Conservation (phyloP, 1,139 yeast species). For the Casaregolazyma lundiana region DNA sequence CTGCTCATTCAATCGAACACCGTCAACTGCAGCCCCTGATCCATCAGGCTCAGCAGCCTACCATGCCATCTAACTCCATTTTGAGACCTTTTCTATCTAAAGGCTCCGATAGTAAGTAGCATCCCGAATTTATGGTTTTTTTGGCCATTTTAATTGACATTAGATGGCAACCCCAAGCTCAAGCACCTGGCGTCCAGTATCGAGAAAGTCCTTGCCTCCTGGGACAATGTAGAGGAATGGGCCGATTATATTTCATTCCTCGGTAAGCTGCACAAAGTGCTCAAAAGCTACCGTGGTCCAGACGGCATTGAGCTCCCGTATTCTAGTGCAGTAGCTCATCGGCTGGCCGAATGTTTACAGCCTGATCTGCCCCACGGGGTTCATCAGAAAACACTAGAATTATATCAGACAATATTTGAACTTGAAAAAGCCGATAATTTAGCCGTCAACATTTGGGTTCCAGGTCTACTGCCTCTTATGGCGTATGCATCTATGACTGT, state of each 20-base stretch:
- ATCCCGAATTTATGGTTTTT: not conserved
- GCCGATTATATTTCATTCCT: conserved; percentile 95
- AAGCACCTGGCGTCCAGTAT: conserved; percentile 62
- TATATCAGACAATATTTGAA: conserved; percentile 66
- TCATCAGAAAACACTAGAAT: conserved; percentile 78
- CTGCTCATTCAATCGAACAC: not conserved
- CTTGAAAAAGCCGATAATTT: conserved; percentile 27
- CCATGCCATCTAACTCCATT: conserved; percentile 7
- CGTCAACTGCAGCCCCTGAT: not conserved
- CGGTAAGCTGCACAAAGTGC: conserved; percentile 68
- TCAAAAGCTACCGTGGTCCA: conserved; percentile 35
- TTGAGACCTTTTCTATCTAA: conserved; percentile 7
- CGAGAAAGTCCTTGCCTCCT: conserved; percentile 70
- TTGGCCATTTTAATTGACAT: not conserved
- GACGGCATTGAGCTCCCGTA: conserved; percentile 37
- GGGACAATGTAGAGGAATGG: conserved; percentile 91
- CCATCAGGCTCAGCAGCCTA: not conserved
- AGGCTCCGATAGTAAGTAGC: conserved; percentile 14
- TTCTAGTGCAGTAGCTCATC: conserved; percentile 35
- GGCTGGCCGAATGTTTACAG: conserved; percentile 58
- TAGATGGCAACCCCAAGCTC: conserved; percentile 46
- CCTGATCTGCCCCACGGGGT: conserved; percentile 90
- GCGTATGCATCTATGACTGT: conserved; percentile 85
- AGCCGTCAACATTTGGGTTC: conserved; percentile 62
- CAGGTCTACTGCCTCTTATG: conserved; percentile 82